Evolutionary conservation across 257 asterid genomes (phyloP), one percentile per base, ranked within the genome.

Genomic region (Cynanchum wilfordii): DNA sequence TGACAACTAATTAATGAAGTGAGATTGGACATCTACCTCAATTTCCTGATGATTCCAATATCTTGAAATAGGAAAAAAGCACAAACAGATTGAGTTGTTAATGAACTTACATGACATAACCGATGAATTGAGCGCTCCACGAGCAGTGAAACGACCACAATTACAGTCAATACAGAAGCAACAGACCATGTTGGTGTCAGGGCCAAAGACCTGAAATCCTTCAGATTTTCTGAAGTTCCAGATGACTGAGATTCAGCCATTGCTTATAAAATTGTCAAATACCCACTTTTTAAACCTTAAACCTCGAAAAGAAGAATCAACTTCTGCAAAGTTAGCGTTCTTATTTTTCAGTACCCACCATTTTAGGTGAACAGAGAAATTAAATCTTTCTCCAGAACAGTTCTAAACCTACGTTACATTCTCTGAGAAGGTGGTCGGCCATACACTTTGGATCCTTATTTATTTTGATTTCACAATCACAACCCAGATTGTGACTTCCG

Each of bases 131-230:
- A 89, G 50, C 99, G 93, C 76, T 94, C 99, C 75, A 94, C 97
- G 9, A 94, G 92, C 81, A 94, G 83, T 16, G 99, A 94, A 81
- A 94, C 97, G 3, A 86, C 97, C 51, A 94, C 97, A 77, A 91
- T 91, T 1, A 91, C 54, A 27, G 99, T 94, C 79, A 94, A 78
- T 0, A 94, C 97, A 69, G 95, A 70, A 71, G 98, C 97, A 79
- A 94, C 99, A 36, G 99, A 94, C 99, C 99, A 94, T 66, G 99
- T 94, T 51, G 99, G 99, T 72, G 99, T 94, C 78, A 88, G 84
- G 36, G 96, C 97, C 79, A 94, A 64, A 15, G 99, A 91, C 87
- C 99, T 84, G 59, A 80, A 77, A 81, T 91, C 97, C 75, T 80
- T 68, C 6, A 64, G 74, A 70, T 70, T 77, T 47, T 82, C 93